Evolutionary conservation across 1,284 basidiomycete genomes (phyloP), one percentile per base, ranked within the genome.

Genomic region (Papiliotrema flavescens): DNA sequence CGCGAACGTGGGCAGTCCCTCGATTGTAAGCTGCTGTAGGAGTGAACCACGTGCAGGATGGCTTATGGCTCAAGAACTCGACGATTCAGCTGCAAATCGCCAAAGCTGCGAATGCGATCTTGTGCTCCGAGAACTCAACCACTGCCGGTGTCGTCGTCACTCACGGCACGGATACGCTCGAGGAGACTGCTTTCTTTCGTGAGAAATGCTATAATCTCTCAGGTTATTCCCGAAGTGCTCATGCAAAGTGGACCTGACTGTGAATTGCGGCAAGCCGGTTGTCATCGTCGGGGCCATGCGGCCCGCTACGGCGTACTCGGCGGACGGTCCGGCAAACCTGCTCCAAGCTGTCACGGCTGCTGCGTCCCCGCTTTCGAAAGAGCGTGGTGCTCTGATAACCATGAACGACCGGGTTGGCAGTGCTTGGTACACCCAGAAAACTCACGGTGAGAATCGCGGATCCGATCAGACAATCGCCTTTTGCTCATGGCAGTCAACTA

Each of bases 211-310:
- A 5, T n/a, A n/a, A n/a, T n/a, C n/a, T n/a, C n/a, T n/a, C n/a
- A n/a, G n/a, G n/a, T n/a, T n/a, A n/a, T n/a, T n/a, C n/a, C n/a
- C n/a, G n/a, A n/a, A n/a, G n/a, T 40, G 39, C 42, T 44, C 6
- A 44, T 20, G 23, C 14, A 7, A 7, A 44, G 23, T 49, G 34
- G 47, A 49, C 32, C 23, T 59, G 43, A 56, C 60, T 22, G 32
- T 57, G 47, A 56, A 58, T 44, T 57, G 57, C 55, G 56, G 59
- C 45, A 66, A 70, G 57, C 70, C 74, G 0, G 65, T 75, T 35
- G 68, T 76, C 13, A 55, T 71, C 0, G 71, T 72, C 20, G 75
- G 71, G 2, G 65, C 73, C 1, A 75, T 75, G 73, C 56, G 73
- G n/a, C 73, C 71, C 2, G 52, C 64, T 1, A 68, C 71, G 0